Percentiles rank a stretch among this genome's conserved stretches.
phyloP scores from a whole-genome alignment of 192 early-diverging fungal genomes.

The Anaeromyces robustus region DNA sequence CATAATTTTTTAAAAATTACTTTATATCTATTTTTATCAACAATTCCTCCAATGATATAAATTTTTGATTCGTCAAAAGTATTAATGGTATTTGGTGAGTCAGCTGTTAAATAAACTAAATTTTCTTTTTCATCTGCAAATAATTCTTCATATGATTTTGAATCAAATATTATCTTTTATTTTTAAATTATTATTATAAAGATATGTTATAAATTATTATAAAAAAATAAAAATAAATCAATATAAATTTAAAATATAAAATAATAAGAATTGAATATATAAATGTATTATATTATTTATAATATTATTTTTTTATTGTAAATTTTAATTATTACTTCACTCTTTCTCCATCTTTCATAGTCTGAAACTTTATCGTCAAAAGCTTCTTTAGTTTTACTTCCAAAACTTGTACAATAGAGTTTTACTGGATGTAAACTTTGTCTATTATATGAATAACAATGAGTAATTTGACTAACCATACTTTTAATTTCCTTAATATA shows the following conservation, averaged over 20 bases:
- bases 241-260: no score
- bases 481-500: neutral
- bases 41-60: conserved; percentile 88
- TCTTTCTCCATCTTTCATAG: neutral
- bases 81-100: conserved; percentile 54
- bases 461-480: neutral
- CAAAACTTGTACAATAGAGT: neutral
- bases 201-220: no score
- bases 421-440: neutral
- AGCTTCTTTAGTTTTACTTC: neutral
- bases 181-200: neutral
- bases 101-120: conserved; percentile 80
- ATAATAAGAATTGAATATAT: no score
- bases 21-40: conserved; percentile 84
- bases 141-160: neutral
- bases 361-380: neutral
- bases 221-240: no score
- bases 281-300: no score
- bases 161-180: neutral
- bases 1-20: conserved; percentile 6
- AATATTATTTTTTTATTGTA: no score
- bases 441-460: neutral
- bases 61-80: conserved; percentile 53
- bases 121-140: conserved; percentile 26
- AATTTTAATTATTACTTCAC: neutral